Percentiles rank a stretch among this genome's conserved stretches.
phyloP scores from a whole-genome alignment of 768 basidiomycete species.

The Sporobolomyces roseus region DNA sequence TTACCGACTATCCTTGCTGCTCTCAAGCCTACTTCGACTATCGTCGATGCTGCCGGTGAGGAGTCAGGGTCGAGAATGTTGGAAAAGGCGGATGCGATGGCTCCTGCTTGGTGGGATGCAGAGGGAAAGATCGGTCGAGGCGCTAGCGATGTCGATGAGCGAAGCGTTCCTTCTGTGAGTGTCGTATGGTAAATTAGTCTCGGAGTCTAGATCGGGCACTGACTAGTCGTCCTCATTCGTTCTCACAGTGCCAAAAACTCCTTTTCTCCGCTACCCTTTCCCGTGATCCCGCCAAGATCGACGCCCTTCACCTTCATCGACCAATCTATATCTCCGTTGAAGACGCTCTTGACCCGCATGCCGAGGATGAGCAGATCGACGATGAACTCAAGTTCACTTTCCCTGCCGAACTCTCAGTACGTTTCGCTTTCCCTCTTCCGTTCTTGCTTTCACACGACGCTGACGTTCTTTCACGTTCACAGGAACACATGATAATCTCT shows the following conservation, averaged over 20 bases:
- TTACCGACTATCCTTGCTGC: slow-evolving; percentile 75
- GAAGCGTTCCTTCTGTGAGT: slow-evolving; percentile 25
- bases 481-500: slow-evolving; percentile 86
- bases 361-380: slow-evolving; percentile 61
- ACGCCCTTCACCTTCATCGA: slow-evolving; percentile 67
- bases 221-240: background rate
- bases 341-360: slow-evolving; percentile 48
- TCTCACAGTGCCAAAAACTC: slow-evolving; percentile 75
- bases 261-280: slow-evolving; percentile 95
- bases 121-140: slow-evolving; percentile 49
- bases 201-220: no score
- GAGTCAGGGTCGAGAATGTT: background rate
- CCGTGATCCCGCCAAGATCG: slow-evolving; percentile 86
- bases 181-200: background rate
- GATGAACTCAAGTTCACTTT: slow-evolving; percentile 56
- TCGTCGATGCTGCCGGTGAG: slow-evolving; percentile 41
- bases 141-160: slow-evolving; percentile 59
- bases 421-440: slow-evolving; percentile 40
- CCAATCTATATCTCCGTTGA: slow-evolving; percentile 88
- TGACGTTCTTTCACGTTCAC: background rate
- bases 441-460: background rate
- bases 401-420: slow-evolving; percentile 69
- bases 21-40: slow-evolving; percentile 52
- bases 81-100: slow-evolving; percentile 56
- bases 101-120: slow-evolving; percentile 55